Percentiles rank a stretch among this genome's conserved stretches.
phyloP scores from a whole-genome alignment of 2,329 filamentous ascomycete genomes.

The Penicillium frequentans region DNA sequence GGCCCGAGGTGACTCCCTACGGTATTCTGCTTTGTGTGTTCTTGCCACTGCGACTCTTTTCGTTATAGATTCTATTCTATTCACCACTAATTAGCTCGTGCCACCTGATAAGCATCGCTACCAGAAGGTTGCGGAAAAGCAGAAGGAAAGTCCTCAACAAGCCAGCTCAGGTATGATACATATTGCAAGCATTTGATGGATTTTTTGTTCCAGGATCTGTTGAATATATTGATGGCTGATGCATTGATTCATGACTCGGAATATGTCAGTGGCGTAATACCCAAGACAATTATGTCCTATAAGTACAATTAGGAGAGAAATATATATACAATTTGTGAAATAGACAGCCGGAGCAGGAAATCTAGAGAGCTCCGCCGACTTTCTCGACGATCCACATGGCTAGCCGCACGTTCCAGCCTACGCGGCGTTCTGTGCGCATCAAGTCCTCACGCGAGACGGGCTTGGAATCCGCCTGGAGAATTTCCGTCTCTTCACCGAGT shows the following conservation, averaged over 20 bases:
- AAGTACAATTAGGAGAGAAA: neutral
- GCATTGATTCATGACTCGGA: neutral
- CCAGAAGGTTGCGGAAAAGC: too few species aligned
- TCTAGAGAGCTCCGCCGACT: conserved; percentile 79
- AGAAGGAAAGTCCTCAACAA: too few species aligned
- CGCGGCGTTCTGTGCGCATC: conserved; percentile 75
- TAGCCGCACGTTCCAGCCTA: conserved; percentile 78
- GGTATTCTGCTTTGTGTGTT: too few species aligned
- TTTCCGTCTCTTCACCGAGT: conserved; percentile 76
- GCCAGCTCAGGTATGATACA: too few species aligned
- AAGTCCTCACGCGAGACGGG: conserved; percentile 75
- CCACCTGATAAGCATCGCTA: too few species aligned
- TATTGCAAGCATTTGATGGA: too few species aligned
- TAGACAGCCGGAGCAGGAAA: neutral
- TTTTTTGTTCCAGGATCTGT: too few species aligned
- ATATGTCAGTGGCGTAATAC: neutral
- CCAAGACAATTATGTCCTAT: neutral
- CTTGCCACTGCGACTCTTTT: too few species aligned
- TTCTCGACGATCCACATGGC: conserved; percentile 92
- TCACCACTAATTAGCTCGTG: too few species aligned
- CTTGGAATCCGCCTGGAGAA: conserved; percentile 73
- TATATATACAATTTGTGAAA: neutral
- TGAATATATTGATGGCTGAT: neutral
- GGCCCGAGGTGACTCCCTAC: too few species aligned
- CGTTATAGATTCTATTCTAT: too few species aligned